Evolutionary conservation across 108 stramenopile species (phyloP).

Genomic region (Fragilaria radians): DNA sequence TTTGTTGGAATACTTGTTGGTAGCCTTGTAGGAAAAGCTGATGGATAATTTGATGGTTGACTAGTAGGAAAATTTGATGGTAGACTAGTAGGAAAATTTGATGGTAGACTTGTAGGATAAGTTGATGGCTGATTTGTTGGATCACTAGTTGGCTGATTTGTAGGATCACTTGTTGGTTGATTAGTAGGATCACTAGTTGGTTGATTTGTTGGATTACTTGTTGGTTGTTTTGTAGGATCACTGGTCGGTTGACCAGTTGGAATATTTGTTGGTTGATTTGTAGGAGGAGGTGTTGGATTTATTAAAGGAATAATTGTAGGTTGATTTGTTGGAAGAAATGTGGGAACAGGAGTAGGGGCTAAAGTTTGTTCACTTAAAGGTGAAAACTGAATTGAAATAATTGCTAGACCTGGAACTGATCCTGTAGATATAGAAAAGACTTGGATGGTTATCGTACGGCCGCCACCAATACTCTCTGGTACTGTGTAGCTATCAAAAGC

Average conservation of each 20-base stretch:
- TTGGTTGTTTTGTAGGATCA: not conserved
- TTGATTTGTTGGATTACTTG: not conserved
- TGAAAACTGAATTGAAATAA: not conserved
- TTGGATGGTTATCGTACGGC: not conserved
- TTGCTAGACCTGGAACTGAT: not conserved
- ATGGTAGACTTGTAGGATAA: no score
- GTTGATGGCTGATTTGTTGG: no score
- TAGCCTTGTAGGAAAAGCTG: not conserved
- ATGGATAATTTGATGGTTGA: not conserved
- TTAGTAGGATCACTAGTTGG: not conserved
- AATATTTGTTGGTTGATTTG: not conserved
- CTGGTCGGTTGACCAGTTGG: not conserved
- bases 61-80: no score
- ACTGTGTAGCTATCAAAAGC: conserved; percentile 20
- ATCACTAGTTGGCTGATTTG: not conserved
- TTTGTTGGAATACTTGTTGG: not conserved
- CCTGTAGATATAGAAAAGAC: not conserved
- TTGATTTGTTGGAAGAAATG: not conserved
- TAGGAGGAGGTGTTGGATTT: not conserved
- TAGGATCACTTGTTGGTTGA: not conserved
- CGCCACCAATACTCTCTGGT: conserved; percentile 9
- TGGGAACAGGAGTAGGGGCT: not conserved
- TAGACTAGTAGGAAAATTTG: no score
- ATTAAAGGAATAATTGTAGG: not conserved
- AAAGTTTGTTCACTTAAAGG: not conserved